phyloP scores from a whole-genome alignment of 768 basidiomycete species.

The Mycena maculata region DNA sequence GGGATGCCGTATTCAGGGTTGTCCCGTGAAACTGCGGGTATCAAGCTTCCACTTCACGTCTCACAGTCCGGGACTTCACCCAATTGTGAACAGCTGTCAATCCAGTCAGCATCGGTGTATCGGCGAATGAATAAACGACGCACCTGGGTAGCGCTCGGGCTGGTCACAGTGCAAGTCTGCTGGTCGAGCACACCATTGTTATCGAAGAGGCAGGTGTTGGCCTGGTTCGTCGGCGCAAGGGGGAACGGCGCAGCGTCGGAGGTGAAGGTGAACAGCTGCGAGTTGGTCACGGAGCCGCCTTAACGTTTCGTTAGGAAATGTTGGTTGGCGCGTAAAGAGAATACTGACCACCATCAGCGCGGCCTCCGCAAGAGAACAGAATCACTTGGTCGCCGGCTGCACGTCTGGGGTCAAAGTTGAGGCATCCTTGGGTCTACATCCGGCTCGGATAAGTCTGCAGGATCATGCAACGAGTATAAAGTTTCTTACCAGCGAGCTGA shows the following conservation, averaged over 20 bases:
- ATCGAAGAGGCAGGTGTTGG: slow-evolving; percentile 32
- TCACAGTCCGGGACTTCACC: too few species aligned
- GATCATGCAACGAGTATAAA: background rate
- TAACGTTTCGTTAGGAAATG: background rate
- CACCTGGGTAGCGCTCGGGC: slow-evolving; percentile 22
- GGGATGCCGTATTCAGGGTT: too few species aligned
- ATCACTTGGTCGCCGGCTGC: slow-evolving; percentile 38
- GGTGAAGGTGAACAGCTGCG: slow-evolving; percentile 37
- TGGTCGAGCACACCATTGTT: slow-evolving; percentile 32
- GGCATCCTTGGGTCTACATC: slow-evolving; percentile 36
- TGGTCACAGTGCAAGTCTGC: slow-evolving; percentile 28
- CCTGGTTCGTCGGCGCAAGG: slow-evolving; percentile 33
- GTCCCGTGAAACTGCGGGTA: too few species aligned
- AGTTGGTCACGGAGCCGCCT: slow-evolving; percentile 37
- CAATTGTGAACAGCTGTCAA: too few species aligned
- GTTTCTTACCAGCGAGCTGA: slow-evolving; percentile 31
- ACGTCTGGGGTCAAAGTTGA: slow-evolving; percentile 39
- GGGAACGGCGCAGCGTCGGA: slow-evolving; percentile 11
- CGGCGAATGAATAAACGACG: too few species aligned
- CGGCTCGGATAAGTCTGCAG: background rate
- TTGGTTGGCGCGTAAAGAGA: background rate
- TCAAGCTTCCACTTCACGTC: too few species aligned
- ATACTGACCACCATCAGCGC: slow-evolving; percentile 37
- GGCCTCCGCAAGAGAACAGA: slow-evolving; percentile 42
- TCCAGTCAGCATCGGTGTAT: too few species aligned